Evolutionary conservation across 495 filamentous ascomycete species (phyloP).

Genomic region (Geopyxis carbonaria): DNA sequence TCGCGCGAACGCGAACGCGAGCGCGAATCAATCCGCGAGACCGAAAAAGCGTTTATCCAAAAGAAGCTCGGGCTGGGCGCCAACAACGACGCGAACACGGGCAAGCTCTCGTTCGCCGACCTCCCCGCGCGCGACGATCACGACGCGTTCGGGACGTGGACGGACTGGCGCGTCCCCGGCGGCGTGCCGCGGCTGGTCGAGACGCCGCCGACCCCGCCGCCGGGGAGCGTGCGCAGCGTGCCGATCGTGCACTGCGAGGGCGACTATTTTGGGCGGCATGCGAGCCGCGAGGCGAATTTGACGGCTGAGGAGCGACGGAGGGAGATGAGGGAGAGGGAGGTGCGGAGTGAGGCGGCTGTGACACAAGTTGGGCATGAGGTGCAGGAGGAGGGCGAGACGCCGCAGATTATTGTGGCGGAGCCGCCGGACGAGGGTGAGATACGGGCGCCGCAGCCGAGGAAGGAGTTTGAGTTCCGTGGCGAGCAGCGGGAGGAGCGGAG

Average conservation of each 20-base stretch:
- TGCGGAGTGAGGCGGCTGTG: neutral
- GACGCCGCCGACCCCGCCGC: slow-evolving; percentile 18
- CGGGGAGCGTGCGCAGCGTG: slow-evolving; percentile 4
- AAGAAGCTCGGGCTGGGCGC: slow-evolving; percentile 13
- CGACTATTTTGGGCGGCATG: slow-evolving; percentile 6
- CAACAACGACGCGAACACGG: slow-evolving; percentile 7
- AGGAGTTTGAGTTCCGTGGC: too few species aligned
- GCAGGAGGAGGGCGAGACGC: too few species aligned
- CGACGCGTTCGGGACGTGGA: slow-evolving; percentile 15
- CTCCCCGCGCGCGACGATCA: slow-evolving; percentile 10
- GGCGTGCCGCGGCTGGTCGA: slow-evolving; percentile 19
- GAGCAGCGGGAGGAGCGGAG: too few species aligned
- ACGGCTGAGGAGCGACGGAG: too few species aligned
- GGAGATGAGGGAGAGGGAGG: neutral
- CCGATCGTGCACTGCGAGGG: slow-evolving; percentile 7
- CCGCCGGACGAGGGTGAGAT: too few species aligned
- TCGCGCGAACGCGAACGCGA: slow-evolving; percentile 15
- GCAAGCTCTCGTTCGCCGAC: slow-evolving; percentile 3
- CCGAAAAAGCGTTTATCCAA: slow-evolving; percentile 14
- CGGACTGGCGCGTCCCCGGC: slow-evolving; percentile 11
- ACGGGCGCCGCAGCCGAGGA: too few species aligned
- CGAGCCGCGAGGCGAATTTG: too few species aligned
- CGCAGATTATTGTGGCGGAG: too few species aligned
- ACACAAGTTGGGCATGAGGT: neutral
- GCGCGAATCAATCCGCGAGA: slow-evolving; percentile 10